Evolutionary conservation across 148 eudicot species (phyloP).

Genomic region (Heliosperma pusillum): DNA sequence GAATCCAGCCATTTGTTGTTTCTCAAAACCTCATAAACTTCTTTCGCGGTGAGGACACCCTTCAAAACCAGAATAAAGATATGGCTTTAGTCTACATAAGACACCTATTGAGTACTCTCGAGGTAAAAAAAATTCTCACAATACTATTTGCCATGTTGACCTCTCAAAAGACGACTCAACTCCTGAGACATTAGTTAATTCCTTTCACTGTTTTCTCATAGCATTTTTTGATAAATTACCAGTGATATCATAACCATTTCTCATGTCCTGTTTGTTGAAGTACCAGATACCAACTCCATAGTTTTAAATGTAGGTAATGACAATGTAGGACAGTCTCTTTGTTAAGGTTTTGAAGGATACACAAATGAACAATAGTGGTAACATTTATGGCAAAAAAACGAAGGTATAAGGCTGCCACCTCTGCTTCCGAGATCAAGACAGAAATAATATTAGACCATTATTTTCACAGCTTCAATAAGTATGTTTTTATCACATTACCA

Average conservation of each 20-base stretch:
- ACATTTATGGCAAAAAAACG: too few species aligned
- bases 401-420: too few species aligned
- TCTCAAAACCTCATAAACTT: conserved; percentile 79
- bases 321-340: too few species aligned
- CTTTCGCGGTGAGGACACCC: conserved; percentile 94
- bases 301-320: too few species aligned
- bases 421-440: neutral
- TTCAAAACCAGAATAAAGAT: conserved; percentile 31
- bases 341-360: too few species aligned
- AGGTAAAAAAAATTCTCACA: neutral
- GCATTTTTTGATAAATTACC: neutral
- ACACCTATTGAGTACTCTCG: neutral
- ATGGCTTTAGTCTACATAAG: neutral
- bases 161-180: neutral
- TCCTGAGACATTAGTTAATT: neutral
- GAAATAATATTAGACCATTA: neutral
- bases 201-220: neutral
- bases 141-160: neutral
- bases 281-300: too few species aligned
- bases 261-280: too few species aligned
- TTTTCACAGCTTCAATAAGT: neutral
- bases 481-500: neutral
- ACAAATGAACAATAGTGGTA: too few species aligned
- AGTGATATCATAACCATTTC: neutral
- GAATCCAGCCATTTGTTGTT: conserved; percentile 73